A percentile compares a stretch with the other conserved stretches of the same genome.
These are phyloP conservation scores for Talaromyces sp. DNA, from an alignment of 2,329 filamentous ascomycete species.

Conservation along the genomic window DNA sequence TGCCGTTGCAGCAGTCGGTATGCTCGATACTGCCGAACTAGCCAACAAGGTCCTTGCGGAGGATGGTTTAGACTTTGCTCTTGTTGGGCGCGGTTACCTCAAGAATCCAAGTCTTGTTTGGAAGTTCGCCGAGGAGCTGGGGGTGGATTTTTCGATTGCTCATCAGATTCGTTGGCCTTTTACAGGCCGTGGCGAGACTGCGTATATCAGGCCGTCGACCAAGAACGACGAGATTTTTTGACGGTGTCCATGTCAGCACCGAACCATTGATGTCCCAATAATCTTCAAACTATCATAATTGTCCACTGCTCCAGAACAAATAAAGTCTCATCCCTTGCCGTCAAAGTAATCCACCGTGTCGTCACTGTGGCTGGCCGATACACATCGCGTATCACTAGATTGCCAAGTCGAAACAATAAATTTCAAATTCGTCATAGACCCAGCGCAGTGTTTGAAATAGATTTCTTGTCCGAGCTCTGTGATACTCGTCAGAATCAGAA, in stretches of 20 bases:
- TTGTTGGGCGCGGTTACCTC: constrained; percentile 73
- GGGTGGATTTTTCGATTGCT: constrained; percentile 27
- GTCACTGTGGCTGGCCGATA: constrained; percentile 6
- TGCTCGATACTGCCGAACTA: constrained; percentile 63
- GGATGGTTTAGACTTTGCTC: constrained; percentile 60
- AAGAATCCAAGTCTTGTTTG: constrained; percentile 75
- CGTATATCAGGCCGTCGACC: not conserved
- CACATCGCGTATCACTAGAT: not conserved
- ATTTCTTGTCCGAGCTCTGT: not conserved
- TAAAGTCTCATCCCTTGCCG: constrained; percentile 2
- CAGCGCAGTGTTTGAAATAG: not conserved
- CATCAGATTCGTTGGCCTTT: constrained; percentile 28
- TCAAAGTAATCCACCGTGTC: not conserved
- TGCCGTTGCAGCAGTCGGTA: constrained; percentile 68
- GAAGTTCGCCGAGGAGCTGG: constrained; percentile 40
- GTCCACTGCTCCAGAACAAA: not conserved
- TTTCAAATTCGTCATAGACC: too few species aligned
- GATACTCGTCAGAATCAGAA: not conserved
- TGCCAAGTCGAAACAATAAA: not conserved
- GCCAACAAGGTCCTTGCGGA: constrained; percentile 57
- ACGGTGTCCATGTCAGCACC: too few species aligned
- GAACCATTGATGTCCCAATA: too few species aligned
- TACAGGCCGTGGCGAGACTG: constrained; percentile 16
- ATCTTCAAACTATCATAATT: too few species aligned
- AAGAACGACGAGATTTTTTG: not conserved